Evolutionary conservation across 192 early-diverging fungal genomes (phyloP).

Genomic region (Jimgerdemannia flammicorona): DNA sequence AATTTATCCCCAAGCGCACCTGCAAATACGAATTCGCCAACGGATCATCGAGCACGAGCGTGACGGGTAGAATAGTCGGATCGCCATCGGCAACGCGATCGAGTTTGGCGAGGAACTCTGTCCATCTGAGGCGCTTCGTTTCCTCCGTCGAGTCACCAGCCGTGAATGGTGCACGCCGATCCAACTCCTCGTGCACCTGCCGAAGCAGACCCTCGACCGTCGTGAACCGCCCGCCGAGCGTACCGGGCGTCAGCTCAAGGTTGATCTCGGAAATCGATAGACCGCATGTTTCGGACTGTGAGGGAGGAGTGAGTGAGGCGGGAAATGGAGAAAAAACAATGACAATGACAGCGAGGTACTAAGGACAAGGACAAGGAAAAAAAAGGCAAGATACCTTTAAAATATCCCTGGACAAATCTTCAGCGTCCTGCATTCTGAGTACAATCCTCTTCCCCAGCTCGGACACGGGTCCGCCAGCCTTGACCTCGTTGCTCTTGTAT

Average conservation of each 20-base stretch:
- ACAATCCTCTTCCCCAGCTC: conserved; percentile 75
- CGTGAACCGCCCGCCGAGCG: conserved; percentile 92
- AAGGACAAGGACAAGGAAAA: not conserved
- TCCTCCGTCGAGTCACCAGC: conserved; percentile 64
- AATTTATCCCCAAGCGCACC: not conserved
- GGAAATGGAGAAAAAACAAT: not conserved
- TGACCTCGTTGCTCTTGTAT: conserved; percentile 96
- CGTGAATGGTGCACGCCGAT: conserved; percentile 57
- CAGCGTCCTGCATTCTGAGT: conserved; percentile 74
- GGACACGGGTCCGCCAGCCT: conserved; percentile 87
- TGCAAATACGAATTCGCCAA: conserved; percentile 87
- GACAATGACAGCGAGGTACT: not conserved
- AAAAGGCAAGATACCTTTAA: conserved; percentile 57
- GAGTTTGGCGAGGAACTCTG: conserved; percentile 66
- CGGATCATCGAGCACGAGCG: conserved; percentile 88
- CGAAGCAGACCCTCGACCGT: conserved; percentile 90
- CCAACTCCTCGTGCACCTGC: conserved; percentile 86
- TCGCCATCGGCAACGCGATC: conserved; percentile 60
- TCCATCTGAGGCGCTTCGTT: conserved; percentile 54
- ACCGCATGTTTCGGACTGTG: conserved; percentile 85
- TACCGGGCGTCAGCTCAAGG: conserved; percentile 81
- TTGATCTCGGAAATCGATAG: conserved; percentile 86
- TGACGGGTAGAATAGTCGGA: conserved; percentile 31
- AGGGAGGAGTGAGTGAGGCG: not conserved
- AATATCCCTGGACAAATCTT: conserved; percentile 91